Evolutionary conservation across 768 basidiomycete species (phyloP).

Genomic region (Rhizopogon salebrosus): DNA sequence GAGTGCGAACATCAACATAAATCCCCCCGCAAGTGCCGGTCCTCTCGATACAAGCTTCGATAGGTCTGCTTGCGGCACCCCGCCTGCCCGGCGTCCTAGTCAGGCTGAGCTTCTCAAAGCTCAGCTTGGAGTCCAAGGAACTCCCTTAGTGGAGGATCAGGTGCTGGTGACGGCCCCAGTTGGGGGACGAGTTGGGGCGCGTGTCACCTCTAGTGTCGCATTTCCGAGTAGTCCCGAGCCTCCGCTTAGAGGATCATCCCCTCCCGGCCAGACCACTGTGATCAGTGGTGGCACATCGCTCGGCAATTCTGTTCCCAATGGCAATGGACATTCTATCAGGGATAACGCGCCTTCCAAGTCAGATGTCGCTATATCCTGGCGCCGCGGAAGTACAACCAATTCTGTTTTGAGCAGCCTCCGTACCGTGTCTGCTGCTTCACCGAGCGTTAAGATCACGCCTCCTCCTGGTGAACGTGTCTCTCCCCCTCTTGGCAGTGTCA

Average conservation of each 20-base stretch:
- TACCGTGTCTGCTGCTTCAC: constrained; percentile 46
- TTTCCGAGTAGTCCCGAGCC: constrained; percentile 37
- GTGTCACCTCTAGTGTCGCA: constrained; percentile 37
- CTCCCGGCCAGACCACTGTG: constrained; percentile 58
- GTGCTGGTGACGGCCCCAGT: constrained; percentile 79
- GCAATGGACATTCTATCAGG: constrained; percentile 16
- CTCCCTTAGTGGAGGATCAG: constrained; percentile 43
- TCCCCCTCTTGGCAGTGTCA: constrained; percentile 36
- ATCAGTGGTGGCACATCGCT: constrained; percentile 73
- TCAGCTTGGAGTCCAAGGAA: constrained; percentile 42
- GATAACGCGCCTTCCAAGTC: constrained; percentile 64
- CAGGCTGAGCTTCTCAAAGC: constrained; percentile 64
- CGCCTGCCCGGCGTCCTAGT: constrained; percentile 60
- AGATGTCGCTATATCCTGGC: constrained; percentile 75
- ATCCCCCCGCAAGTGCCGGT: constrained; percentile 69
- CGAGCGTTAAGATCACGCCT: constrained; percentile 69
- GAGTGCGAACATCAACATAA: constrained; percentile 43
- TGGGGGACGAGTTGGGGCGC: constrained; percentile 71
- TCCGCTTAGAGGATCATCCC: constrained; percentile 32
- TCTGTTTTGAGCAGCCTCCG: constrained; percentile 68
- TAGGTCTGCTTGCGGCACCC: constrained; percentile 46
- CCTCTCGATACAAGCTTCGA: constrained; percentile 63
- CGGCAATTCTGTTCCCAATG: constrained; percentile 45
- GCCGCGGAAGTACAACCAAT: constrained; percentile 65
- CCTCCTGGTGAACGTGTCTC: constrained; percentile 57